These are phyloP conservation scores for Casaregolazyma lundiana DNA, from an alignment of 1,139 yeast genomes.

Conservation along the genomic window DNA sequence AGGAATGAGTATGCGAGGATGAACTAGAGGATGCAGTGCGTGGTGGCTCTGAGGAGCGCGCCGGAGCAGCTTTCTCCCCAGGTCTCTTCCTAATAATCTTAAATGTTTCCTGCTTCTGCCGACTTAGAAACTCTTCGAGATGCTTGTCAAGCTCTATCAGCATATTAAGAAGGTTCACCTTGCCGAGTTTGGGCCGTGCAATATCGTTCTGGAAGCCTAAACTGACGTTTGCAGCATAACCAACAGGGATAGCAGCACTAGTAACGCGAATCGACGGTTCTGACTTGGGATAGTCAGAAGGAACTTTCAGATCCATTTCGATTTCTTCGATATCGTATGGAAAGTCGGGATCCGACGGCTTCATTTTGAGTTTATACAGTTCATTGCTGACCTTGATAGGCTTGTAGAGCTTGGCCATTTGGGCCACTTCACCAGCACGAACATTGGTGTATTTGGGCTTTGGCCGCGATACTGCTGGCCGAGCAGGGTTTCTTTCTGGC, in stretches of 20 bases:
- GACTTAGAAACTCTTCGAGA: constrained; percentile 53
- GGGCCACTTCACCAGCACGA: constrained; percentile 16
- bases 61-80: too few species aligned
- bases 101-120: constrained; percentile 54
- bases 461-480: constrained; percentile 21
- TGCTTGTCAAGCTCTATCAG: constrained; percentile 53
- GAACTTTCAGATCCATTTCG: constrained; percentile 50
- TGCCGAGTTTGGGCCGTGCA: constrained; percentile 38
- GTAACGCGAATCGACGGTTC: constrained; percentile 39
- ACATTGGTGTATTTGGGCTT: constrained; percentile 17
- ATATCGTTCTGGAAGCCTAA: constrained; percentile 51
- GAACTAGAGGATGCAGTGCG: not conserved
- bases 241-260: constrained; percentile 68
- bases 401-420: constrained; percentile 10
- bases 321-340: constrained; percentile 57
- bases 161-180: constrained; percentile 44
- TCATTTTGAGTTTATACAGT: constrained; percentile 25
- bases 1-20: too few species aligned
- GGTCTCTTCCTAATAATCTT: constrained; percentile 39
- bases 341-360: constrained; percentile 71
- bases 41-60: too few species aligned
- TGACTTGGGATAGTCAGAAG: constrained; percentile 49
- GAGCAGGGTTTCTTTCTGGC: constrained; percentile 8
- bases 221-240: constrained; percentile 63
- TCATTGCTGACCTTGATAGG: constrained; percentile 4